These are phyloP conservation scores for Aspergillus spinulosporus DNA, from an alignment of 2,329 filamentous ascomycete genomes.

Conservation along the genomic window DNA sequence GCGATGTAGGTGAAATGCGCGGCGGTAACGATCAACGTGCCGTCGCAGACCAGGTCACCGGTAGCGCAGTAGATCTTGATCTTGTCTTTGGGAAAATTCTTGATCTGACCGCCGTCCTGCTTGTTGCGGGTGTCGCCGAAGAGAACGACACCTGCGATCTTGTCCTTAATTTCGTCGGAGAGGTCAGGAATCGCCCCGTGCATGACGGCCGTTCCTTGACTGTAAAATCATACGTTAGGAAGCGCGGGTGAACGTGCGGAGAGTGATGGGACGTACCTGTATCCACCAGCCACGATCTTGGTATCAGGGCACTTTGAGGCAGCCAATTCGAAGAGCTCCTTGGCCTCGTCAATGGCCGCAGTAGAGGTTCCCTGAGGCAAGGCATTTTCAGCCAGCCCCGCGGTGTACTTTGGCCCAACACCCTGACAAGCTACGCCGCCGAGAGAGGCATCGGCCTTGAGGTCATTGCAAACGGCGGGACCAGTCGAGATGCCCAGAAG, in stretches of 20 bases:
- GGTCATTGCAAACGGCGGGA: constrained; percentile 32
- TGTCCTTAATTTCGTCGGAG: constrained; percentile 26
- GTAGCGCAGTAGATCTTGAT: constrained; percentile 50
- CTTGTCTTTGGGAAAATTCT: constrained; percentile 45
- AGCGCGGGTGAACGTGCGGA: neutral
- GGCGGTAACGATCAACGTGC: constrained; percentile 44
- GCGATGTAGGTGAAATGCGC: constrained; percentile 42
- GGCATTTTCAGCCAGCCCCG: constrained; percentile 39
- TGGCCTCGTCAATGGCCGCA: constrained; percentile 43
- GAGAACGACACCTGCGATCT: constrained; percentile 43
- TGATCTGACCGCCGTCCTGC: constrained; percentile 42
- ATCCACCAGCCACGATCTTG: constrained; percentile 47
- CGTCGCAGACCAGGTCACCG: constrained; percentile 52
- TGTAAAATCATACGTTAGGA: constrained; percentile 17
- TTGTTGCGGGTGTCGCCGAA: constrained; percentile 48
- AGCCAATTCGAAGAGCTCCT: constrained; percentile 44
- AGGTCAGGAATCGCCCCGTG: constrained; percentile 42
- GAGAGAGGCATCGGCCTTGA: constrained; percentile 18
- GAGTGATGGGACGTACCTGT: constrained; percentile 10
- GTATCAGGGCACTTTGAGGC: constrained; percentile 48
- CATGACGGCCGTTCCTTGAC: constrained; percentile 49
- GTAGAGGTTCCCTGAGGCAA: constrained; percentile 41
- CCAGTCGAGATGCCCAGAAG: constrained; percentile 45
- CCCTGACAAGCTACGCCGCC: constrained; percentile 44
- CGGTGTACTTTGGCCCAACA: constrained; percentile 46